Percentiles rank a stretch among this genome's conserved stretches.
Conservation (phyloP, 768 basidiomycete species). For the Butyriboletus loyo region DNA sequence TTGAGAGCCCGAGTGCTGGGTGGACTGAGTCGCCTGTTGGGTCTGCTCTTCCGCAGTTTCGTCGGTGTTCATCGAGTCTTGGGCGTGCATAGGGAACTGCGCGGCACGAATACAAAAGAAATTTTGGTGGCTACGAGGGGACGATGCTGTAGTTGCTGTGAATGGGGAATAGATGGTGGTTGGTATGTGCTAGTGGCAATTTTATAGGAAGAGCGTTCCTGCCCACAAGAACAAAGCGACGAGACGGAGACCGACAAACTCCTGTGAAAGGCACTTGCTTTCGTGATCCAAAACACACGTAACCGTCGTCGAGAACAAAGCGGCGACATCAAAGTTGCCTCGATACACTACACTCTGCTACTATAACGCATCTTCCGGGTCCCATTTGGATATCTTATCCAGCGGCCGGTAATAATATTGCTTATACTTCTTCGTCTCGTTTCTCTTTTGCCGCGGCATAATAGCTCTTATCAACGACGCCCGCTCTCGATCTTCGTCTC, state of each 20-base stretch:
- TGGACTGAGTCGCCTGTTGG: conserved; percentile 40
- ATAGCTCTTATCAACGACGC: conserved; percentile 63
- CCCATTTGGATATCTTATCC: conserved; percentile 70
- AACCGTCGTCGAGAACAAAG: neutral
- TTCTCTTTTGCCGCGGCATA: conserved; percentile 76
- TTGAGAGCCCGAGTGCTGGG: conserved; percentile 35
- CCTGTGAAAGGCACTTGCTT: conserved; percentile 15
- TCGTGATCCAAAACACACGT: neutral
- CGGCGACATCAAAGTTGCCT: conserved; percentile 14
- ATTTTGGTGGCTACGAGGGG: neutral
- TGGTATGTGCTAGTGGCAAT: neutral
- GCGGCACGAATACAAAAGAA: neutral
- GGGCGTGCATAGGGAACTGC: conserved; percentile 15
- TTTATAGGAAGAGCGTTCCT: conserved; percentile 23
- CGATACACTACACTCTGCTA: conserved; percentile 12
- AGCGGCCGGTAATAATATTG: conserved; percentile 81
- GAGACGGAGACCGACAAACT: conserved; percentile 11
- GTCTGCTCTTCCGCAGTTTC: conserved; percentile 32
- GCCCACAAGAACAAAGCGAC: conserved; percentile 20
- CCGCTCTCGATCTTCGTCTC: conserved; percentile 68
- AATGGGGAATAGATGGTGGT: neutral
- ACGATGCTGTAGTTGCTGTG: neutral
- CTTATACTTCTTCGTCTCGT: conserved; percentile 79
- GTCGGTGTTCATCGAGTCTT: conserved; percentile 26
- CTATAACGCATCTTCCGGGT: conserved; percentile 57